Percentiles rank a stretch among this genome's conserved stretches.
phyloP scores from a whole-genome alignment of 805 yeast species.

The Wickerhamomyces canadensis region DNA sequence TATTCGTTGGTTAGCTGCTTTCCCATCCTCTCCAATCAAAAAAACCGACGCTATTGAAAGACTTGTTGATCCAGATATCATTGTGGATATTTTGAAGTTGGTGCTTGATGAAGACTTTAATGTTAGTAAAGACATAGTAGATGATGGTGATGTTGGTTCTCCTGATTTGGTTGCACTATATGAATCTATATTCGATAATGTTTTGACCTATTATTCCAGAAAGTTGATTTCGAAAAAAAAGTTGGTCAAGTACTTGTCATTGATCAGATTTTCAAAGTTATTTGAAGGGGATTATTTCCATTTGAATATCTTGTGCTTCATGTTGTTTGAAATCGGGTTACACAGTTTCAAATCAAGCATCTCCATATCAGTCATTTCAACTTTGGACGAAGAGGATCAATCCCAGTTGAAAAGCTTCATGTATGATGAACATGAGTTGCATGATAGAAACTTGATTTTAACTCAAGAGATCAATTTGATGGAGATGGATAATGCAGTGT shows the following conservation, averaged over 20 bases:
- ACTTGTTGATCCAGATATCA: conserved; percentile 18
- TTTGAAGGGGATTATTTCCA: conserved; percentile 6
- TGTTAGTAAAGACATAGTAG: conserved; percentile 1
- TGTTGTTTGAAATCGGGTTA: conserved; percentile 15
- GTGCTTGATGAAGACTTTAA: conserved; percentile 4
- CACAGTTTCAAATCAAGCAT: conserved; percentile 14
- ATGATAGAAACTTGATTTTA: conserved; percentile 15
- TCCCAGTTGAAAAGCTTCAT: conserved; percentile 11
- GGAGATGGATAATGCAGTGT: conserved; percentile 11
- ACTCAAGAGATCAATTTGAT: conserved; percentile 10
- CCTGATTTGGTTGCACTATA: conserved; percentile 1
- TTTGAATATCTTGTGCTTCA: conserved; percentile 10
- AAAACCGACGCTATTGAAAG: conserved; percentile 8
- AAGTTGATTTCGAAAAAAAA: conserved; percentile 5
- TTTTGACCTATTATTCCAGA: conserved; percentile 3
- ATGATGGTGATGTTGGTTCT: background rate
- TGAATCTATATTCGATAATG: conserved; percentile 3
- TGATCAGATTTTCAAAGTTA: conserved; percentile 7
- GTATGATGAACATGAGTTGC: conserved; percentile 18
- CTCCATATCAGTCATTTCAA: conserved; percentile 8
- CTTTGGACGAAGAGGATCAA: conserved; percentile 11
- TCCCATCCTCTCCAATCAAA: conserved; percentile 2
- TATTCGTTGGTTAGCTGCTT: conserved; percentile 4
- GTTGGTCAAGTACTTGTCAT: conserved; percentile 6
- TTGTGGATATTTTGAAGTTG: conserved; percentile 12